Conservation (phyloP, 2,329 filamentous ascomycete genomes). For the Dactylellina haptotyla region DNA sequence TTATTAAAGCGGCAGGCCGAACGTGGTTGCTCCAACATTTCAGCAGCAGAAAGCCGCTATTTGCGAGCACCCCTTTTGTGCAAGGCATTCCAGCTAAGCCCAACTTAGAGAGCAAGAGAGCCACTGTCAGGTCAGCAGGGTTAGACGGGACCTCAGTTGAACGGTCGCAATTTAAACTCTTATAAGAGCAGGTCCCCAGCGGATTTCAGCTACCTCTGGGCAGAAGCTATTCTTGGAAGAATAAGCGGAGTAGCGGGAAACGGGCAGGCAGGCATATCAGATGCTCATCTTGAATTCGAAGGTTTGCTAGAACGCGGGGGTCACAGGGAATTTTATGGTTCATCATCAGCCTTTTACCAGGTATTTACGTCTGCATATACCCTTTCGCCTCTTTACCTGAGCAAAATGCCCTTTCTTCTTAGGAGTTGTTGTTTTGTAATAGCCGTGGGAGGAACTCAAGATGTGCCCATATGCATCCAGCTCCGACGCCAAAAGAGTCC, state of each 20-base stretch:
- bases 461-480: constrained; percentile 30
- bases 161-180: constrained; percentile 35
- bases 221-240: constrained; percentile 54
- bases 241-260: constrained; percentile 51
- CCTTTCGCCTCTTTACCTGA: constrained; percentile 25
- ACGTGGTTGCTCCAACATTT: constrained; percentile 52
- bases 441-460: constrained; percentile 40
- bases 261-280: constrained; percentile 49
- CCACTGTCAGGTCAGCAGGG: constrained; percentile 33
- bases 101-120: constrained; percentile 31
- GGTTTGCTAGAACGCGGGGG: constrained; percentile 43
- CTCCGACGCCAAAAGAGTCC: constrained; percentile 47
- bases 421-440: constrained; percentile 52
- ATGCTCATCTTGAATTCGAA: constrained; percentile 46
- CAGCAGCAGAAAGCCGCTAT: constrained; percentile 28
- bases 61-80: constrained; percentile 51
- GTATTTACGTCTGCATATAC: constrained; percentile 34
- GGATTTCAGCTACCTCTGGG: constrained; percentile 47
- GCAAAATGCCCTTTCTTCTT: constrained; percentile 26
- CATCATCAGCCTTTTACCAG: constrained; percentile 44
- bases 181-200: constrained; percentile 53
- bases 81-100: constrained; percentile 51
- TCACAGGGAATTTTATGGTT: constrained; percentile 46
- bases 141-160: constrained; percentile 23
- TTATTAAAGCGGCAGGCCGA: constrained; percentile 49